Base-by-base conservation (phyloP, 176 grass and related monocot species). In the Avena atlantica region DNA sequence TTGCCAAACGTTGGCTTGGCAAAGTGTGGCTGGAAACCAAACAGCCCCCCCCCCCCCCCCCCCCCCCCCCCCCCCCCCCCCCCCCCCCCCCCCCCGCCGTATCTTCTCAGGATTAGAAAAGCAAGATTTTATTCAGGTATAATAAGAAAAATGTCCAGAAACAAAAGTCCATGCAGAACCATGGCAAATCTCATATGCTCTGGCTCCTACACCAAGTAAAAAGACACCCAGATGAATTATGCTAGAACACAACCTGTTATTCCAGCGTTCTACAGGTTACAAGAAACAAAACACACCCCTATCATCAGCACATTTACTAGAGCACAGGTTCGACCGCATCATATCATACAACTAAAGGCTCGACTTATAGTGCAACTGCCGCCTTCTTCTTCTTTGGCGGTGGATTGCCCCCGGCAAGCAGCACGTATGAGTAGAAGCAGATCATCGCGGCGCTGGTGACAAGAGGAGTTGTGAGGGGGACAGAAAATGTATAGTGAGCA, bases 341-440 rank as follows among this genome's bases (percentile, higher is more conserved):
- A 42, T 42, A 42, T 42, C 40, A 37, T 44, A 15, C 9, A 15
- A 27, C 23, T 4, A 25, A 40, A 67, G 64, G 19, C 62, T 71
- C 52, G 60, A 82, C 25, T 59, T 86, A 88, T 80, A 70, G 83
- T 76, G 86, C 78, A 40, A 51, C 51, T 4, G 66, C 51, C 4
- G 81, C 84, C 81, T 87, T 84, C 88, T 87, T 84, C 86, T 92
- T 92, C 81, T 98, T 98, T 37, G 95, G 93, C 57, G 93, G 93
- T 0, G 95, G 93, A 75, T 98, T 95, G 23, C 95, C 95, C 57
- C 93, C 95, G 51, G 93, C 87, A 61, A 92, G 56, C 36, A 98
- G 7, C 36, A 98, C 95, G 17, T 98, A 98, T 0, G 76, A 81
- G 83, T 98, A 98, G 84, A 98, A 98, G 84, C 93, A 95, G 45